These are phyloP conservation scores for Solanum hybrid DNA, from an alignment of 305 asterid genomes.

Conservation along the genomic window DNA sequence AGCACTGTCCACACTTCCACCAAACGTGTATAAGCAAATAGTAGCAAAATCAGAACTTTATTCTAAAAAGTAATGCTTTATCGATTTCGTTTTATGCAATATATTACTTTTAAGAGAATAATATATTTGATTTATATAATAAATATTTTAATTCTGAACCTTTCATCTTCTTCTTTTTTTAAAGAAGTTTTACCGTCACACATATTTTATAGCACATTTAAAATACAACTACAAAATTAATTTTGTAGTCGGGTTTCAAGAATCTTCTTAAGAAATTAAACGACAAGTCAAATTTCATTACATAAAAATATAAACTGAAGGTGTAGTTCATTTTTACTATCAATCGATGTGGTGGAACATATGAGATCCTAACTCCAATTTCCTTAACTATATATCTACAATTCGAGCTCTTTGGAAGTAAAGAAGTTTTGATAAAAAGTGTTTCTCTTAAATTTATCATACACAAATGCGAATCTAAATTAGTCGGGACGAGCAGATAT, in stretches of 20 bases:
- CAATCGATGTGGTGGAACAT: background rate
- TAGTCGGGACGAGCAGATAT: background rate
- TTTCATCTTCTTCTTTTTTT: background rate
- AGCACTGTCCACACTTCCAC: background rate
- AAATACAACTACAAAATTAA: background rate
- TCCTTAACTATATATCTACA: background rate
- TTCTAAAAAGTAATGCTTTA: background rate
- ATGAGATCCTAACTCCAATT: background rate
- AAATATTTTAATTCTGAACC: background rate
- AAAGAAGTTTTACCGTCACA: background rate
- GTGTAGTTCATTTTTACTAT: background rate
- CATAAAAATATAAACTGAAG: background rate
- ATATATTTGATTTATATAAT: background rate
- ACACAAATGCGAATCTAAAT: background rate
- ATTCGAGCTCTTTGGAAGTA: background rate
- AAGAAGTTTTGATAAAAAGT: background rate
- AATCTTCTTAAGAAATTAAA: background rate
- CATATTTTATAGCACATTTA: background rate
- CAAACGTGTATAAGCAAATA: background rate
- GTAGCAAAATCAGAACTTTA: background rate
- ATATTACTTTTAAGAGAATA: background rate
- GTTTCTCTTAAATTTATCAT: background rate
- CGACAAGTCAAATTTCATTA: background rate
- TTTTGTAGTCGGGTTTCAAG: background rate
- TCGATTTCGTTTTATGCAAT: background rate